phyloP scores from a whole-genome alignment of 1,284 basidiomycete species.

The Ustilago nuda region DNA sequence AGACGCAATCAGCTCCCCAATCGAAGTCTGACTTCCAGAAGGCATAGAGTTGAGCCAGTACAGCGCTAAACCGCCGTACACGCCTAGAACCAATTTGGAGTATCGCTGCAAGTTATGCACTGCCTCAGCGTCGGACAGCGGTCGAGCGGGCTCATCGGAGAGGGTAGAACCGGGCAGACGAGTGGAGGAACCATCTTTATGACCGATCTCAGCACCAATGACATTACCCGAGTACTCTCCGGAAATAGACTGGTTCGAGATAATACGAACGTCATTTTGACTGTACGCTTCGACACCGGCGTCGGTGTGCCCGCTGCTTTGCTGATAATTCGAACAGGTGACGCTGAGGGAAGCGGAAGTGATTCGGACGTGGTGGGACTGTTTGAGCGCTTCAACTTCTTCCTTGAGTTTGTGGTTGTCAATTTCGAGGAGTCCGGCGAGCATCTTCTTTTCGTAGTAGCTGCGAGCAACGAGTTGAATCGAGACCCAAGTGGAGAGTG shows the following conservation, averaged over 20 bases:
- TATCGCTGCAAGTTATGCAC: constrained; percentile 56
- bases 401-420: constrained; percentile 38
- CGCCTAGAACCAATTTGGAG: constrained; percentile 60
- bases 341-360: constrained; percentile 18
- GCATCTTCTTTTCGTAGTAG: constrained; percentile 52
- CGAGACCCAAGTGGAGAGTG: constrained; percentile 58
- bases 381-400: constrained; percentile 33
- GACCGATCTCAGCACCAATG: constrained; percentile 62
- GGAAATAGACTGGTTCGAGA: constrained; percentile 43
- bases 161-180: constrained; percentile 27
- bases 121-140: constrained; percentile 51
- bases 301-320: background rate
- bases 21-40: background rate
- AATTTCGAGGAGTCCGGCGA: constrained; percentile 47
- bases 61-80: constrained; percentile 60
- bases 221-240: constrained; percentile 51
- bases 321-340: background rate
- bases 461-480: constrained; percentile 61
- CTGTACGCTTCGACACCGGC: background rate
- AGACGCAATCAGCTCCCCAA: background rate
- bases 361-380: constrained; percentile 30
- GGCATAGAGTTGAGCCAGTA: constrained; percentile 60
- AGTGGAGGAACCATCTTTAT: constrained; percentile 17
- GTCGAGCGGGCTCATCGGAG: constrained; percentile 26
- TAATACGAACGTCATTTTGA: constrained; percentile 52